Conservation (phyloP, 2,329 filamentous ascomycete genomes). For the Coniochaeta sp. region DNA sequence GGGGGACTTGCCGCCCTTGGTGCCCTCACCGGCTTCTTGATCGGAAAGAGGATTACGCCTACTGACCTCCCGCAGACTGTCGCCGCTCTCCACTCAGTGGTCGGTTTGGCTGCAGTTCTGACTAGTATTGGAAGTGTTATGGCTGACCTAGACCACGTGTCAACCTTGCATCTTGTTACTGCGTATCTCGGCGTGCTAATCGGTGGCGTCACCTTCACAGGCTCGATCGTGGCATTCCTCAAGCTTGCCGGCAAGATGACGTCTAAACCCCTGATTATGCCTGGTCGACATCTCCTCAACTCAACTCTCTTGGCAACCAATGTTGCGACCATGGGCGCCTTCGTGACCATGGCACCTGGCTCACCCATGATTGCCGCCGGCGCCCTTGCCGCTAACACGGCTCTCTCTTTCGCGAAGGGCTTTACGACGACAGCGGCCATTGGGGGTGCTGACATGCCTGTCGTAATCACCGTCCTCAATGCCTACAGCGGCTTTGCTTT, state of each 20-base stretch:
- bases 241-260: conserved; percentile 81
- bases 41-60: conserved; percentile 80
- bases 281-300: conserved; percentile 71
- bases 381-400: conserved; percentile 68
- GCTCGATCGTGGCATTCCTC: conserved; percentile 81
- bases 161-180: conserved; percentile 75
- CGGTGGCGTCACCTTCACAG: conserved; percentile 83
- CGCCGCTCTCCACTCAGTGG: conserved; percentile 81
- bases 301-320: conserved; percentile 67
- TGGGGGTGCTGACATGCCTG: conserved; percentile 89
- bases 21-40: conserved; percentile 58
- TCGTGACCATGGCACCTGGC: conserved; percentile 73
- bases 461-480: conserved; percentile 85
- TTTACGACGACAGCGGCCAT: conserved; percentile 84
- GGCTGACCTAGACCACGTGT: conserved; percentile 60
- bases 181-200: conserved; percentile 84
- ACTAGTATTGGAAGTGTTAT: conserved; percentile 86
- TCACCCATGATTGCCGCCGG: conserved; percentile 71
- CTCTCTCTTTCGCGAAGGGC: conserved; percentile 76
- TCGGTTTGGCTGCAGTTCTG: conserved; percentile 79
- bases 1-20: conserved; percentile 67
- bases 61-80: conserved; percentile 86
- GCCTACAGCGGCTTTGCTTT: conserved; percentile 87
- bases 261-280: conserved; percentile 65
- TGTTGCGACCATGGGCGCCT: conserved; percentile 74